These are phyloP conservation scores for Naganishia friedmannii DNA, from an alignment of 768 basidiomycete species.

Conservation along the genomic window DNA sequence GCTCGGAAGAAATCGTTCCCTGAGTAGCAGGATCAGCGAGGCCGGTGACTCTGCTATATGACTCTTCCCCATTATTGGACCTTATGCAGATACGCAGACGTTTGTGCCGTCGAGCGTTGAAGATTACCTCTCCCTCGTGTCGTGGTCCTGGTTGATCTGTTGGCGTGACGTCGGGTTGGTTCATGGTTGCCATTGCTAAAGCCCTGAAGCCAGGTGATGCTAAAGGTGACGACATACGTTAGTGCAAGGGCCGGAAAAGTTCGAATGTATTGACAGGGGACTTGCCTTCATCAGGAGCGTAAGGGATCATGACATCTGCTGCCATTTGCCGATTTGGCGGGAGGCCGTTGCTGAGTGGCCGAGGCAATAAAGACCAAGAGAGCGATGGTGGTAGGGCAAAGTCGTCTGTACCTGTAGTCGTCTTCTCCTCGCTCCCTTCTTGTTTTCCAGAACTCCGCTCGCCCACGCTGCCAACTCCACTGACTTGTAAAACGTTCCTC, in stretches of 20 bases:
- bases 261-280: neutral
- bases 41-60: slow-evolving; percentile 17
- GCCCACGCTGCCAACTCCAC: neutral
- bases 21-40: neutral
- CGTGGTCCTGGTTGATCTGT: neutral
- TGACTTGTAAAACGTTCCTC: slow-evolving; percentile 7
- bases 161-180: neutral
- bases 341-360: slow-evolving; percentile 15
- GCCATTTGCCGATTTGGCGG: slow-evolving; percentile 23
- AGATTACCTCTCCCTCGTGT: neutral
- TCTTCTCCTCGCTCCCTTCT: neutral
- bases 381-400: neutral
- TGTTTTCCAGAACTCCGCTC: neutral
- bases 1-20: neutral
- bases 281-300: slow-evolving; percentile 32
- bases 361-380: slow-evolving; percentile 21
- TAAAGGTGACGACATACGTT: neutral
- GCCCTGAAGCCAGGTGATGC: slow-evolving; percentile 22
- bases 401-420: neutral
- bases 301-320: slow-evolving; percentile 33
- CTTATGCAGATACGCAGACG: slow-evolving; percentile 26
- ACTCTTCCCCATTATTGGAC: neutral
- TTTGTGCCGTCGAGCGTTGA: neutral
- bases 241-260: neutral
- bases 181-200: slow-evolving; percentile 17